phyloP scores from a whole-genome alignment of 352 stramenopile species.

The Phytophthora chlamydospora region DNA sequence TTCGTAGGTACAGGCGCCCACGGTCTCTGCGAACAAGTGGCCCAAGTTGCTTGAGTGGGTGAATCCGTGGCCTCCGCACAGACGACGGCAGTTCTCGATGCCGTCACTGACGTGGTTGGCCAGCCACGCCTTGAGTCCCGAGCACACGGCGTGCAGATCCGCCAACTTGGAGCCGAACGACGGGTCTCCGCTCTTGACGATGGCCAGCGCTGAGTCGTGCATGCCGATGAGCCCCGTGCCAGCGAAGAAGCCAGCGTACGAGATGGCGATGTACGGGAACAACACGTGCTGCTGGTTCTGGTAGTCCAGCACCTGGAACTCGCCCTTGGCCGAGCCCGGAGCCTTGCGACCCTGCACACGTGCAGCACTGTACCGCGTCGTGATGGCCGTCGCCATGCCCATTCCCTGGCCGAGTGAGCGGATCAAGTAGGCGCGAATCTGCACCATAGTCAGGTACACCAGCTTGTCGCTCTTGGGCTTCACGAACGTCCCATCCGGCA shows the following conservation, averaged over 20 bases:
- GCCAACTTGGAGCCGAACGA: slow-evolving; percentile 24
- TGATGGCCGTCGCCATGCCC: slow-evolving; percentile 40
- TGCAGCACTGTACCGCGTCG: slow-evolving; percentile 50
- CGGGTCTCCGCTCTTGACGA: slow-evolving; percentile 28
- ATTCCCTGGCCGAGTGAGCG: slow-evolving; percentile 11
- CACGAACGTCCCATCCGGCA: slow-evolving; percentile 56
- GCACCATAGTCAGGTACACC: slow-evolving; percentile 64
- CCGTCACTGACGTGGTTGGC: slow-evolving; percentile 32
- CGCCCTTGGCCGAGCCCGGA: slow-evolving; percentile 33
- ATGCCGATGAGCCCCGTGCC: slow-evolving; percentile 16
- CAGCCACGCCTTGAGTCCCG: slow-evolving; percentile 30
- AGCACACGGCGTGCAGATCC: slow-evolving; percentile 28
- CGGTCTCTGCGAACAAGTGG: slow-evolving; percentile 40
- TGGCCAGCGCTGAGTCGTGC: slow-evolving; percentile 21
- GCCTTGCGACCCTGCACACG: slow-evolving; percentile 48
- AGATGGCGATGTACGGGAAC: slow-evolving; percentile 50
- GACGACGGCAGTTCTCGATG: slow-evolving; percentile 29
- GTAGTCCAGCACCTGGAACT: slow-evolving; percentile 61
- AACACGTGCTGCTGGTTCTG: slow-evolving; percentile 57
- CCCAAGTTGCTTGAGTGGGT: slow-evolving; percentile 27
- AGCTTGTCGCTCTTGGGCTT: slow-evolving; percentile 70
- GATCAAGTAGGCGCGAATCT: slow-evolving; percentile 42
- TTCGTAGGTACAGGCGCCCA: slow-evolving; percentile 63
- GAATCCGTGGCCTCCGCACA: slow-evolving; percentile 28
- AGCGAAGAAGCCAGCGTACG: slow-evolving; percentile 43